Evolutionary conservation across 2,329 filamentous ascomycete species (phyloP).

Genomic region (Penicillium thymicola): DNA sequence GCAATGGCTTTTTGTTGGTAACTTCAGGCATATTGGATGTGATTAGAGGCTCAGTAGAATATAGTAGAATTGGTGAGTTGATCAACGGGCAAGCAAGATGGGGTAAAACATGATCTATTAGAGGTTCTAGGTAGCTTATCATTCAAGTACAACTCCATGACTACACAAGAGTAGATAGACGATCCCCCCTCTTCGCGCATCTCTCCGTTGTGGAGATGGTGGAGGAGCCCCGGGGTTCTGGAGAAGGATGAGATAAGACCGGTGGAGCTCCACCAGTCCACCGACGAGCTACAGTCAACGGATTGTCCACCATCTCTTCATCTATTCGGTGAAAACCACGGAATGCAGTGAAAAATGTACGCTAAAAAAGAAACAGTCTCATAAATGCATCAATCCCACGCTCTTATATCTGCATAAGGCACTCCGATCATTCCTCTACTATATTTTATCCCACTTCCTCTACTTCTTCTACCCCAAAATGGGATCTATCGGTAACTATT

Average conservation of each 20-base stretch:
- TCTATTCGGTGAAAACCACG: neutral
- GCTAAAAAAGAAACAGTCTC: neutral
- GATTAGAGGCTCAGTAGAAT: neutral
- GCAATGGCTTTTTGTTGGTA: neutral
- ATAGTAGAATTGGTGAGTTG: neutral
- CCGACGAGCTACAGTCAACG: neutral
- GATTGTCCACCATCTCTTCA: neutral
- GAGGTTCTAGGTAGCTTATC: neutral
- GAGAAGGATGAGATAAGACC: neutral
- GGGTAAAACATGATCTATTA: neutral
- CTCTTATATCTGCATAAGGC: neutral
- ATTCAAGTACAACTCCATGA: neutral
- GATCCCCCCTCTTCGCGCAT: neutral
- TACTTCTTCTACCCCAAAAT: neutral
- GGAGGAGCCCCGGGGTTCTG: neutral
- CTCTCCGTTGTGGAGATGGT: constrained; percentile 7
- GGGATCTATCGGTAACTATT: constrained; percentile 2
- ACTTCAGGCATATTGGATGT: constrained; percentile 1
- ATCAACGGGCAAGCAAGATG: neutral
- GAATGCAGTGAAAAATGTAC: neutral
- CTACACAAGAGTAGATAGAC: neutral
- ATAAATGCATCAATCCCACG: constrained; percentile 4
- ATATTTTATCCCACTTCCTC: neutral
- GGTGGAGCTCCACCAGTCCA: constrained; percentile 7
- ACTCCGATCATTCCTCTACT: neutral